Percentiles rank a stretch among this genome's conserved stretches.
Evolutionary conservation across 495 filamentous ascomycete genomes (phyloP).

Genomic region (Aspergillus ellipticus): DNA sequence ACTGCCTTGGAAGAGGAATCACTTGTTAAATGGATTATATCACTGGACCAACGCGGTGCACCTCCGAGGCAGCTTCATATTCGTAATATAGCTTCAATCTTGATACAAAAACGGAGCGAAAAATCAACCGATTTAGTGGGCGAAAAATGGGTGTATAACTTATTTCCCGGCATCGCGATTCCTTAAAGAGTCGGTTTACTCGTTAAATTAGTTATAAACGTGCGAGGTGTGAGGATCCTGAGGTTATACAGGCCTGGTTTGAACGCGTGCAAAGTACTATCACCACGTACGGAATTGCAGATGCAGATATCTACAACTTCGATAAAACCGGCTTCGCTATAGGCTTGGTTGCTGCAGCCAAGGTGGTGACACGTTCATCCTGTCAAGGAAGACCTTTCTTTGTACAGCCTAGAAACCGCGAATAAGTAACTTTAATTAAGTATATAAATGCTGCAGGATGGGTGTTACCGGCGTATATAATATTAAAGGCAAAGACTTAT

Average conservation of each 20-base stretch:
- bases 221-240: slow-evolving; percentile 33
- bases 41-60: slow-evolving; percentile 13
- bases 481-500: background rate
- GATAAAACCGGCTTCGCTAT: slow-evolving; percentile 44
- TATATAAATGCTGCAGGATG: slow-evolving; percentile 26
- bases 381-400: no score
- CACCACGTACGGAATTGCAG: slow-evolving; percentile 30
- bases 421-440: slow-evolving; percentile 39
- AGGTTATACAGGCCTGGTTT: slow-evolving; percentile 36
- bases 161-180: slow-evolving; percentile 25
- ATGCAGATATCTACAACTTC: slow-evolving; percentile 46
- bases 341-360: slow-evolving; percentile 36
- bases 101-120: slow-evolving; percentile 21
- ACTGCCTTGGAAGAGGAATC: no score
- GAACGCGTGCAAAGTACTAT: slow-evolving; percentile 25
- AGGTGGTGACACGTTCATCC: slow-evolving; percentile 24
- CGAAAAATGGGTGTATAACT: slow-evolving; percentile 20
- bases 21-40: no score
- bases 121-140: slow-evolving; percentile 14
- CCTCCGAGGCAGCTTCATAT: slow-evolving; percentile 14
- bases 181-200: slow-evolving; percentile 25
- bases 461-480: slow-evolving; percentile 15
- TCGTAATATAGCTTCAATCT: slow-evolving; percentile 28
- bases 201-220: slow-evolving; percentile 11
- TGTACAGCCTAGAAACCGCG: slow-evolving; percentile 26